Evolutionary conservation across 257 asterid species (phyloP).

Genomic region (Nicotiana knightiana): DNA sequence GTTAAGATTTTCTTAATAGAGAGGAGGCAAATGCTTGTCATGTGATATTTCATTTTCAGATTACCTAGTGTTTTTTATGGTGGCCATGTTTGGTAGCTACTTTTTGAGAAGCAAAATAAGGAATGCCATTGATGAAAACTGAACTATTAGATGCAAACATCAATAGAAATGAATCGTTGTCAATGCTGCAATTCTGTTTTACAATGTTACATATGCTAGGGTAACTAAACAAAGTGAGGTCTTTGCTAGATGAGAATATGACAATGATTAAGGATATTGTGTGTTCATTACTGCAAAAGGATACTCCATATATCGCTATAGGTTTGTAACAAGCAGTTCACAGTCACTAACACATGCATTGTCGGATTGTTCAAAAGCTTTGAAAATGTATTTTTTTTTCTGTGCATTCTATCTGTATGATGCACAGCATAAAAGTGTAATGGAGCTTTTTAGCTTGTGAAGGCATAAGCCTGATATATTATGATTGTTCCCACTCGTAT

Average conservation of each 20-base stretch:
- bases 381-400: background rate
- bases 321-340: background rate
- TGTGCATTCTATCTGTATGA: background rate
- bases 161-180: background rate
- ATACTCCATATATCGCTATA: background rate
- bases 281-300: background rate
- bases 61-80: background rate
- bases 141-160: background rate
- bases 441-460: background rate
- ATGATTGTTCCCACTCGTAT: background rate
- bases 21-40: background rate
- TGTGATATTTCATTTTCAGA: background rate
- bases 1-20: background rate
- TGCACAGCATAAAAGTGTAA: background rate
- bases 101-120: background rate
- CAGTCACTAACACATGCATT: background rate
- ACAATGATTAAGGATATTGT: background rate
- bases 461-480: background rate
- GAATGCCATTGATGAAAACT: background rate
- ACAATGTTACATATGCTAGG: background rate
- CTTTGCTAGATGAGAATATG: background rate
- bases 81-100: background rate
- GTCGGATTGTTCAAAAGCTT: background rate
- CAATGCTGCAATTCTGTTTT: background rate
- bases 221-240: background rate